Evolutionary conservation across 139 green algal genomes (phyloP).

Genomic region (Axilococcus clingmanii): DNA sequence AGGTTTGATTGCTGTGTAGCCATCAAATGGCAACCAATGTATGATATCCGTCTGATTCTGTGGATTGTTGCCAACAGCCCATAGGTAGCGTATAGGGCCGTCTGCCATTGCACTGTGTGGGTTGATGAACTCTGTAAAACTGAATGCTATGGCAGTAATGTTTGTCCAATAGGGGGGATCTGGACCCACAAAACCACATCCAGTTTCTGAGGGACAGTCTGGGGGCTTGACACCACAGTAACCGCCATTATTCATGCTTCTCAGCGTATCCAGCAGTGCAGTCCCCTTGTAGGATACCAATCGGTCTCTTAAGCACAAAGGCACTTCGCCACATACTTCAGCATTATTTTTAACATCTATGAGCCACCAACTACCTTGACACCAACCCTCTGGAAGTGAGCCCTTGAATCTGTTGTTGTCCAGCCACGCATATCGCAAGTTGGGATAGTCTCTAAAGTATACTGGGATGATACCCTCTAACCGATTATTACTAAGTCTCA

Average conservation of each 20-base stretch:
- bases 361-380: constrained; percentile 15
- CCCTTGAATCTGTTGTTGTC: constrained; percentile 5
- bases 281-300: constrained; percentile 21
- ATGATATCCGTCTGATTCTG: constrained; percentile 25
- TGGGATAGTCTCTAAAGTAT: neutral
- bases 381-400: constrained; percentile 15
- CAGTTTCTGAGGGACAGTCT: constrained; percentile 9
- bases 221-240: constrained; percentile 21
- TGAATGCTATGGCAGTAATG: constrained; percentile 20
- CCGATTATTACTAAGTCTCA: constrained; percentile 23
- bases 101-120: neutral
- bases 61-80: constrained; percentile 35
- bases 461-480: neutral
- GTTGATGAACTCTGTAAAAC: constrained; percentile 36
- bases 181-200: constrained; percentile 18
- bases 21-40: constrained; percentile 14
- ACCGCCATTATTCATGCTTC: constrained; percentile 13
- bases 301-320: constrained; percentile 18
- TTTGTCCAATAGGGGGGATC: constrained; percentile 27
- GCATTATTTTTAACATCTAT: constrained; percentile 22
- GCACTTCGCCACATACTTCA: constrained; percentile 28
- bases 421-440: constrained; percentile 1
- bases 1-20: constrained; percentile 1
- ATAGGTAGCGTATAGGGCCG: constrained; percentile 24
- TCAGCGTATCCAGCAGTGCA: constrained; percentile 20